Evolutionary conservation across 106 monocot genomes (phyloP), one percentile per base, ranked within the genome.

Genomic region (Dioscorea dumetorum): DNA sequence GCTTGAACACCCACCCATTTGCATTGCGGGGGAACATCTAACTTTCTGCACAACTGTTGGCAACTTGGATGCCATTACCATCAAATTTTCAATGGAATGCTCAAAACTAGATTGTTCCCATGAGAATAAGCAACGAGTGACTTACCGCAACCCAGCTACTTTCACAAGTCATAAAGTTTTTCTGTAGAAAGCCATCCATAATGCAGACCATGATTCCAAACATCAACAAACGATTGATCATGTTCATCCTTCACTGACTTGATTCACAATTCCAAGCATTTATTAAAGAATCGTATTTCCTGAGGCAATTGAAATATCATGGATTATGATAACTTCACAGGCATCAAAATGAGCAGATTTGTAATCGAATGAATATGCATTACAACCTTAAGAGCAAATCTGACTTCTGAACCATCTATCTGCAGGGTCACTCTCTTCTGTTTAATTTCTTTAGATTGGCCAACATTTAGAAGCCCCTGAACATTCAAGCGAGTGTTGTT

Each of bases 381-480:
- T 2, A 12, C 22, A 20, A 92, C 97, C 91, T 92, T 92, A 57
- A 99, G 82, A 61, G 92, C 86, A 89, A 84, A 99, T 22, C 33
- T 69, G 32, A 99, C 67, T 49, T 92, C 97, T 58, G 80, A 73
- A 67, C 67, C 58, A 73, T 99, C 82, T 67, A 89, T 74, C 49
- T 77, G 67, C 63, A 85, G 74, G 15, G 78, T 79, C 41, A 93
- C 80, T 75, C 67, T 81, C 74, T 68, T 89, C 62, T 70, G 53
- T 64, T 77, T 87, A n/a, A 83, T 87, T 75, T 87, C 77, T 57
- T 74, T 87, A 16, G 86, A 80, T 33, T 84, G 72, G n/a, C 80
- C 82, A 58, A 97, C 82, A 64, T 86, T 84, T 48, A 92, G 41
- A 52, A 97, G 80, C 0, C 92, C 97, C 97, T 97, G 69, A 22